Evolutionary conservation across 2,329 filamentous ascomycete species (phyloP), one percentile per base, ranked within the genome.

Genomic region (Phaeosphaeria sp.): DNA sequence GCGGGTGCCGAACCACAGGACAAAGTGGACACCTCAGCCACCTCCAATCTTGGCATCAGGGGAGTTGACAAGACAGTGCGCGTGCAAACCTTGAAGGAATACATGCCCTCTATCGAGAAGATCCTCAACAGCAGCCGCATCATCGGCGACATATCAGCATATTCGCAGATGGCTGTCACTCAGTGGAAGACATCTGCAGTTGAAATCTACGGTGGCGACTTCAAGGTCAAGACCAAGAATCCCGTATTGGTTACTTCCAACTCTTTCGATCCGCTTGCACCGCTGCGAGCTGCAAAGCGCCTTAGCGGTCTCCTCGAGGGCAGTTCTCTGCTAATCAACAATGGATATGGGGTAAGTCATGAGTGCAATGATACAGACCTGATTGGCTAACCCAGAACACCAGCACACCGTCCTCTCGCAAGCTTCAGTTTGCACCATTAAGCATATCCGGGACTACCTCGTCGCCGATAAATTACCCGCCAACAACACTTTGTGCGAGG

Each of bases 311-410:
- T 50, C 4, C 55, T 65, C n/a, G 57, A 63, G 22, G 57, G 55
- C 10, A 55, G 50, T 41, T 54, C 58, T 6, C 36, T 65, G 41
- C 27, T 65, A 10, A 27, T 60, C 30, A 47, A 65, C 33, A 54
- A 65, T 58, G 60, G 60, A 2, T 33, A 30, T 50, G 59, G 59
- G n/a, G 58, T 57, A 33, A 60, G 60, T 57, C 18, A 20, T 6
- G 2, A 11, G n/a, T 20, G 5, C 20, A 2, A 43, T 6, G 20
- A 20, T 7, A 11, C 20, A 18, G 13, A 20, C 7, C 3, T 20
- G 3, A 6, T 11, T 20, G n/a, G 20, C 41, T 43, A 21, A 43
- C 41, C 3, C 7, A 43, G 2, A 9, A 20, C 11, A 18, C 6
- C 6, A 43, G 41, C 41, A 43, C 15, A 43, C 41, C 41, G 41